Evolutionary conservation across 2,329 filamentous ascomycete genomes (phyloP).

Genomic region (Proliferodiscus dingleyae): DNA sequence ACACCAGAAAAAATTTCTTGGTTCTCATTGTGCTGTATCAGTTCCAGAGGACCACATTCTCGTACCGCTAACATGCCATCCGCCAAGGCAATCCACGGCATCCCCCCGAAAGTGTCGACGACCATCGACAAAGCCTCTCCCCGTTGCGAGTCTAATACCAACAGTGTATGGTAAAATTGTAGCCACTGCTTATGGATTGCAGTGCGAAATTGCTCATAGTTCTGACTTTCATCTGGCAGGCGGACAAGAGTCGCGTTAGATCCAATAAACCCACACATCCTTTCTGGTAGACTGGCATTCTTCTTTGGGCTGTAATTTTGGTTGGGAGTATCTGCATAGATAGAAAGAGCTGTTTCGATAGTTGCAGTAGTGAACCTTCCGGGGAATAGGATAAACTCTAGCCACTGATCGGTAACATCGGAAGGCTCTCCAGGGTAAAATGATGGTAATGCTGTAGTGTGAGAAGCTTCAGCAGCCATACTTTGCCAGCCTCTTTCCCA

Average conservation of each 20-base stretch:
- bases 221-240: conserved; percentile 57
- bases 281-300: conserved; percentile 62
- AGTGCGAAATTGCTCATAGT: conserved; percentile 69
- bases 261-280: conserved; percentile 67
- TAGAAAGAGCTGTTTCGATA: conserved; percentile 74
- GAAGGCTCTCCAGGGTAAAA: conserved; percentile 60
- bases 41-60: conserved; percentile 73
- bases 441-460: conserved; percentile 44
- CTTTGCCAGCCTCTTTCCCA: conserved; percentile 69
- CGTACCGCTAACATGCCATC: conserved; percentile 77
- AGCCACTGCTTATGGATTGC: conserved; percentile 83
- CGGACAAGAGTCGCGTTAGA: conserved; percentile 63
- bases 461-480: conserved; percentile 56
- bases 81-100: conserved; percentile 80
- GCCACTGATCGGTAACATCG: conserved; percentile 78
- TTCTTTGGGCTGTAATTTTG: conserved; percentile 39
- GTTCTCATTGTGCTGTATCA: conserved; percentile 75
- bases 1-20: conserved; percentile 42
- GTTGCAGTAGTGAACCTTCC: conserved; percentile 76
- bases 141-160: conserved; percentile 80
- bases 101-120: conserved; percentile 63
- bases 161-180: conserved; percentile 78
- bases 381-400: conserved; percentile 76
- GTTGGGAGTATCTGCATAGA: conserved; percentile 64
- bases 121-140: conserved; percentile 76